A percentile compares a stretch with the other conserved stretches of the same genome.
Conservation (phyloP, 352 stramenopile species). For the Phytopythium chamaehyphon region DNA sequence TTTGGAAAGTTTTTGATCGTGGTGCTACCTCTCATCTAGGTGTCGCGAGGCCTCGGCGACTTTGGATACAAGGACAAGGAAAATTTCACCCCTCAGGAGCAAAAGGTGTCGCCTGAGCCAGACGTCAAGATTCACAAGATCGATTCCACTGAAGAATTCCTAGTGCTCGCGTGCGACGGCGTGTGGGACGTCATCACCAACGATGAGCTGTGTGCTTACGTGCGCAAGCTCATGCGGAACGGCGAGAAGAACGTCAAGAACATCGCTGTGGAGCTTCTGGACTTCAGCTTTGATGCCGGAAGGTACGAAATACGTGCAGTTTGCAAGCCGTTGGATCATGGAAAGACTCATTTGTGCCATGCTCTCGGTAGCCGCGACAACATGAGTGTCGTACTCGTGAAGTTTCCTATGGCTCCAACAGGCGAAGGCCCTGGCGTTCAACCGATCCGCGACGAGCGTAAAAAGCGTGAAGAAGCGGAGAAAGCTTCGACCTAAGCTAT, state of each 20-base stretch:
- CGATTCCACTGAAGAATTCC: constrained; percentile 85
- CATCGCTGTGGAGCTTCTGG: constrained; percentile 76
- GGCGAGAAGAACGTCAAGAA: constrained; percentile 65
- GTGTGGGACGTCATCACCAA: constrained; percentile 94
- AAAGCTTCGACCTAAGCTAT: too few species aligned
- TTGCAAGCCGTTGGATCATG: too few species aligned
- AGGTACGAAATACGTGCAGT: constrained; percentile 30
- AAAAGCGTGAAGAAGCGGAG: constrained; percentile 6
- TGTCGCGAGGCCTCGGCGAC: constrained; percentile 74
- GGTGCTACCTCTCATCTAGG: constrained; percentile 17
- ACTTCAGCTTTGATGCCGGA: constrained; percentile 64
- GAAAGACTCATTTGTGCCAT: constrained; percentile 1
- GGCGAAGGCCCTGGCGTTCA: constrained; percentile 58
- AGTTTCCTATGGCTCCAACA: constrained; percentile 65
- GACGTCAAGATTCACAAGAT: constrained; percentile 85
- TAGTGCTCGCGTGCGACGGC: constrained; percentile 90
- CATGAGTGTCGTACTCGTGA: constrained; percentile 79
- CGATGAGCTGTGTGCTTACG: constrained; percentile 84
- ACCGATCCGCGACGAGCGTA: constrained; percentile 52
- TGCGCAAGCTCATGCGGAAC: constrained; percentile 69
- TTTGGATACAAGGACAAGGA: constrained; percentile 76
- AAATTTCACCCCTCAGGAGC: constrained; percentile 53
- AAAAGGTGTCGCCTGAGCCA: constrained; percentile 85
- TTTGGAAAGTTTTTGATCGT: constrained; percentile 8
- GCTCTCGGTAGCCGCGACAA: constrained; percentile 71